Evolutionary conservation across 441 rosid species (phyloP).

Genomic region (Brassica balearica): DNA sequence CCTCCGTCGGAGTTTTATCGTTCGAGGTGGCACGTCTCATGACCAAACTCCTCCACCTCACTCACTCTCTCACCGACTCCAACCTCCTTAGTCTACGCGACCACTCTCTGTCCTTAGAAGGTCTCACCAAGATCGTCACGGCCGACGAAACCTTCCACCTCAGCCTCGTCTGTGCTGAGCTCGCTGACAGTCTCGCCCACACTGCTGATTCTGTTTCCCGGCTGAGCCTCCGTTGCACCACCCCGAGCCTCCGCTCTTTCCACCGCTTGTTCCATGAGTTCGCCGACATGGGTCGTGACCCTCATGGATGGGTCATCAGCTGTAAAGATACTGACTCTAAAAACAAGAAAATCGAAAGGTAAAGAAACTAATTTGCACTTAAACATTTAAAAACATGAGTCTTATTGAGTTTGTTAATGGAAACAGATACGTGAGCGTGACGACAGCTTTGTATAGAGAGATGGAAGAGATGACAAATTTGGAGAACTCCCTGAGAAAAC

Average conservation of each 20-base stretch:
- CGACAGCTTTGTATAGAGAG: constrained; percentile 73
- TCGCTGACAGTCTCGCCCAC: constrained; percentile 63
- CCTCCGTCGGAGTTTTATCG: constrained; percentile 67
- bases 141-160: constrained; percentile 80
- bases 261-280: constrained; percentile 65
- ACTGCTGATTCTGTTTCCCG: constrained; percentile 64
- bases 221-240: constrained; percentile 61
- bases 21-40: constrained; percentile 83
- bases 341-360: constrained; percentile 78
- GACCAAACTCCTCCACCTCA: constrained; percentile 83
- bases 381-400: background rate
- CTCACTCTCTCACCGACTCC: constrained; percentile 82
- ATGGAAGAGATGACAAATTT: constrained; percentile 71
- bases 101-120: constrained; percentile 74
- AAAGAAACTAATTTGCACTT: background rate
- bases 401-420: constrained; percentile 27
- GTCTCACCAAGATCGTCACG: constrained; percentile 79
- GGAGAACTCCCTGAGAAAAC: constrained; percentile 63
- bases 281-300: constrained; percentile 70
- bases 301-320: constrained; percentile 65
- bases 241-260: constrained; percentile 55
- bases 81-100: constrained; percentile 65
- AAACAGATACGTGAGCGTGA: constrained; percentile 58
- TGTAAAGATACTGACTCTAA: constrained; percentile 68
- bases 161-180: constrained; percentile 84